Evolutionary conservation across 805 yeast species (phyloP).

Genomic region (Metschnikowia aberdeeniae): DNA sequence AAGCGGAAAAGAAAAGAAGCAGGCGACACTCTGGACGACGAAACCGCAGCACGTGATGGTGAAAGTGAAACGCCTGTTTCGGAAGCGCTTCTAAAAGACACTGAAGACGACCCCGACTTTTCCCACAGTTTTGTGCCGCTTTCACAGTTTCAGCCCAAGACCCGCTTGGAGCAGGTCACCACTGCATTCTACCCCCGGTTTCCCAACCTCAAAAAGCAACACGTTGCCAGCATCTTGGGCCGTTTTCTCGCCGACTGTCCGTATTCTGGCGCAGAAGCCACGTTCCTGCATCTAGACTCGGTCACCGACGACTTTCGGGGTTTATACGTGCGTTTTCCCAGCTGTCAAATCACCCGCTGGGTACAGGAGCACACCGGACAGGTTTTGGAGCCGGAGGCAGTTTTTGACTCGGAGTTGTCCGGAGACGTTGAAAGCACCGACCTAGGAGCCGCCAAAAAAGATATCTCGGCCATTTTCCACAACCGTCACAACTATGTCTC

Average conservation of each 20-base stretch:
- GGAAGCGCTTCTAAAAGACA: neutral
- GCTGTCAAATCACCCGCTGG: constrained; percentile 14
- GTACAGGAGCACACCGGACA: constrained; percentile 8
- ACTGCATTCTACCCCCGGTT: constrained; percentile 32
- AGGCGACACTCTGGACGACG: neutral
- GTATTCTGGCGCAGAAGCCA: constrained; percentile 14
- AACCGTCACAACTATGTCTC: constrained; percentile 20
- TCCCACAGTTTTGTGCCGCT: constrained; percentile 23
- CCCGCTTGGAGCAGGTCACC: constrained; percentile 32
- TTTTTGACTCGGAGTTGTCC: constrained; percentile 9
- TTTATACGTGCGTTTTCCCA: constrained; percentile 31
- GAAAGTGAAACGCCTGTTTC: neutral
- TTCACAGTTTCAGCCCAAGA: constrained; percentile 27
- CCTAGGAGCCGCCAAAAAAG: neutral
- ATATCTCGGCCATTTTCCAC: constrained; percentile 8
- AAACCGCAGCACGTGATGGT: neutral
- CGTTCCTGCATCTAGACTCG: constrained; percentile 30
- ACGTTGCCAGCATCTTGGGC: constrained; percentile 32
- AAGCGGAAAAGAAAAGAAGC: neutral
- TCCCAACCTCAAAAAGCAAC: constrained; percentile 25
- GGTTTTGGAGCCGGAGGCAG: constrained; percentile 4
- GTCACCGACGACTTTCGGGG: constrained; percentile 30
- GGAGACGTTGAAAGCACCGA: neutral
- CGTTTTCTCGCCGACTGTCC: constrained; percentile 14
- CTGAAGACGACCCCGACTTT: constrained; percentile 11